Conservation (phyloP, 1,284 basidiomycete species). For the Heterobasidion occidentale region DNA sequence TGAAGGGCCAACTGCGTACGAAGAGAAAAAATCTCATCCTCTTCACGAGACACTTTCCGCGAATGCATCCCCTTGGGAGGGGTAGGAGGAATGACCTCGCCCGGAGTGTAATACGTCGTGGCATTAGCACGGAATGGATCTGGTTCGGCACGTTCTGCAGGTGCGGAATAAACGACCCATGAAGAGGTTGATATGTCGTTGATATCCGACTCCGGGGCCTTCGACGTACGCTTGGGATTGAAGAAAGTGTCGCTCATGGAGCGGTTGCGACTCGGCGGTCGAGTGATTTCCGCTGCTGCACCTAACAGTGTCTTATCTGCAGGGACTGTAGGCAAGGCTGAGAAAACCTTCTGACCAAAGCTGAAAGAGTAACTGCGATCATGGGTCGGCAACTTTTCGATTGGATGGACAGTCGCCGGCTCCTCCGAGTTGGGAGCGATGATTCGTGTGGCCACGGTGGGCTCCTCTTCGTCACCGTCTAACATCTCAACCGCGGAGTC, state of each 20-base stretch:
- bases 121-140: conserved; percentile 68
- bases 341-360: conserved; percentile 53
- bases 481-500: conserved; percentile 35
- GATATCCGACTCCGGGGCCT: conserved; percentile 47
- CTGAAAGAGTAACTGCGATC: conserved; percentile 51
- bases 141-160: conserved; percentile 32
- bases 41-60: conserved; percentile 59
- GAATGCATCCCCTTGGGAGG: conserved; percentile 44
- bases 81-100: conserved; percentile 58
- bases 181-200: conserved; percentile 44
- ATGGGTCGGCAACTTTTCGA: conserved; percentile 27
- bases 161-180: conserved; percentile 36
- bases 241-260: conserved; percentile 57
- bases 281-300: conserved; percentile 17
- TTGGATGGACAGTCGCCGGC: conserved; percentile 16
- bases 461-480: conserved; percentile 19
- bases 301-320: conserved; percentile 16
- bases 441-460: neutral
- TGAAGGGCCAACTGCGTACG: conserved; percentile 65
- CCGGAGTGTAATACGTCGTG: conserved; percentile 69
- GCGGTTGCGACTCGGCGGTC: conserved; percentile 36
- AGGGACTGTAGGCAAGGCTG: conserved; percentile 26
- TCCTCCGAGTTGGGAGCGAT: neutral
- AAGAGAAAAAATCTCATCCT: conserved; percentile 59
- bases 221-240: conserved; percentile 33